Percentiles rank a stretch among this genome's conserved stretches.
phyloP scores from a whole-genome alignment of 805 yeast species.

The Debaryomyces tyrocola region DNA sequence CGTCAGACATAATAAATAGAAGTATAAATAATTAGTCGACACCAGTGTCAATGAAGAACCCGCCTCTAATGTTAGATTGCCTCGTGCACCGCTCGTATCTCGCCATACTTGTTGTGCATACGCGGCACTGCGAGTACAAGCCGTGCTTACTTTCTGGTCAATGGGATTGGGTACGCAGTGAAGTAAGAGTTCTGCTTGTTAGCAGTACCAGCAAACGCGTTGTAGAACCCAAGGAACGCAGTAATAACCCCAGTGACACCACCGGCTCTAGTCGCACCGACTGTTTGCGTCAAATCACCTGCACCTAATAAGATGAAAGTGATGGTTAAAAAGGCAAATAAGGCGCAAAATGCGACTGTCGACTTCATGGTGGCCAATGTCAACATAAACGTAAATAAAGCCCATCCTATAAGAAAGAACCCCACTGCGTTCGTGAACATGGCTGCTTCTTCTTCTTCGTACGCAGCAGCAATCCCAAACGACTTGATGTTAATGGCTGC shows the following conservation, averaged over 20 bases:
- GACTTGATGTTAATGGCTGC: constrained; percentile 28
- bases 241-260: constrained; percentile 43
- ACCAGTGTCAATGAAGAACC: too few species aligned
- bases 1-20: too few species aligned
- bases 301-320: constrained; percentile 37
- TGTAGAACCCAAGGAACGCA: constrained; percentile 40
- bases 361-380: constrained; percentile 36
- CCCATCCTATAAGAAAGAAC: constrained; percentile 40
- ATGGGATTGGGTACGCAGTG: constrained; percentile 27
- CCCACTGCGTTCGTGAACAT: constrained; percentile 33
- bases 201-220: constrained; percentile 42
- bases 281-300: constrained; percentile 31
- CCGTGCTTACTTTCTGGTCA: constrained; percentile 11
- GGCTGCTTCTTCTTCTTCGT: constrained; percentile 17
- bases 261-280: constrained; percentile 33
- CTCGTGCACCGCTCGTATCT: too few species aligned
- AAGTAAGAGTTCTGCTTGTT: constrained; percentile 34
- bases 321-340: constrained; percentile 29
- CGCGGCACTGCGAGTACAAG: too few species aligned
- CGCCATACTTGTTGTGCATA: too few species aligned
- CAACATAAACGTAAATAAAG: constrained; percentile 38
- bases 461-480: constrained; percentile 37
- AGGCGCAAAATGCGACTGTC: constrained; percentile 33
- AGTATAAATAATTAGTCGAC: too few species aligned
- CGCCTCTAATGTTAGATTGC: too few species aligned